A percentile compares a stretch with the other conserved stretches of the same genome.
phyloP scores from a whole-genome alignment of 1,284 basidiomycete species.

The Cryptococcus floricola region DNA sequence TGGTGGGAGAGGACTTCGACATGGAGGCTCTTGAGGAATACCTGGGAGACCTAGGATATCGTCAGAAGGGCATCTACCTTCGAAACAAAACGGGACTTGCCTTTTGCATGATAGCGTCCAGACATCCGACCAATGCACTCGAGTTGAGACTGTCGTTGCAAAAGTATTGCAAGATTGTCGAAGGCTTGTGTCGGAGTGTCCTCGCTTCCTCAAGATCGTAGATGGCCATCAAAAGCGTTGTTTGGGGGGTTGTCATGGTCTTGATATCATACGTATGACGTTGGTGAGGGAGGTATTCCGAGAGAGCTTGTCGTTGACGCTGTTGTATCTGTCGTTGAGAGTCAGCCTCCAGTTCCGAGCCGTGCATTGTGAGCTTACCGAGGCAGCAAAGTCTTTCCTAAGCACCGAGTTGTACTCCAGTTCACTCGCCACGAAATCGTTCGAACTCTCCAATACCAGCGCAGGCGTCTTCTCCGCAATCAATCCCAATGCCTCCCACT shows the following conservation, averaged over 20 bases:
- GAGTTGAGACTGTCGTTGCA: conserved; percentile 80
- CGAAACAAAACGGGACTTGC: conserved; percentile 48
- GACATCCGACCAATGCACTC: conserved; percentile 61
- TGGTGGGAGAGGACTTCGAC: conserved; percentile 72
- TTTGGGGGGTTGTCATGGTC: conserved; percentile 72
- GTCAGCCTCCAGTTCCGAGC: not conserved
- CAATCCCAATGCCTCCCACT: conserved; percentile 69
- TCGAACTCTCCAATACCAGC: conserved; percentile 74
- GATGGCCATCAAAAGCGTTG: conserved; percentile 82
- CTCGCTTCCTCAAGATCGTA: conserved; percentile 87
- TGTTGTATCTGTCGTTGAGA: conserved; percentile 57
- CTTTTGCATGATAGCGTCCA: conserved; percentile 84
- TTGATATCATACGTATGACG: conserved; percentile 69
- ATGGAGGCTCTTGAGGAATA: conserved; percentile 65
- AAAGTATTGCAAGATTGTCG: conserved; percentile 83
- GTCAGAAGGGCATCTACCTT: too few species aligned
- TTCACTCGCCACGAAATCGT: conserved; percentile 81
- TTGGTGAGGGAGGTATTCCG: conserved; percentile 61
- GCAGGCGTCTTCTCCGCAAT: conserved; percentile 86
- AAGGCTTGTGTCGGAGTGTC: conserved; percentile 71
- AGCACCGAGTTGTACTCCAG: conserved; percentile 92
- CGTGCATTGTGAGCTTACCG: conserved; percentile 52
- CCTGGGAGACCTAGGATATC: conserved; percentile 40
- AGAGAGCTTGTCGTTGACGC: conserved; percentile 63
- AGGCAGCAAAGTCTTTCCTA: conserved; percentile 77